Evolutionary conservation across 768 basidiomycete genomes (phyloP), one percentile per base, ranked within the genome.

Genomic region (Albatrellus ellisii): DNA sequence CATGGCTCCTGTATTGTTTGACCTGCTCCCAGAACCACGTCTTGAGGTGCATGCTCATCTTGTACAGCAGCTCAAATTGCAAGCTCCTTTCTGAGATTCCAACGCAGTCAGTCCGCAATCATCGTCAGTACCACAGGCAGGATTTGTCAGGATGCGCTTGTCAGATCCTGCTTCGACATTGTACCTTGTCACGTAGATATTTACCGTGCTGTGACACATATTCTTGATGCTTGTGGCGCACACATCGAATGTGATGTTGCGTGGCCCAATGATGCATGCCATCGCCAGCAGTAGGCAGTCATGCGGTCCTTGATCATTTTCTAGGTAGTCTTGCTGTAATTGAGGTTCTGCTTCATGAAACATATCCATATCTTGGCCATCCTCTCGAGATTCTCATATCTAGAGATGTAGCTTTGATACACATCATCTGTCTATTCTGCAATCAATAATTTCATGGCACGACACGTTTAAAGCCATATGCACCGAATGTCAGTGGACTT

Each of bases 51-150:
- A 41, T 17, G 28, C 40, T 31, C 40, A 28, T 48, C 33, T 40
- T 48, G 39, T 48, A 48, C 14, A 48, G 45, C 14, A 46, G 35
- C 31, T 48, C 46, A n/a, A 47, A 48, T 14, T 41, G 45, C 52
- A 6, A 44, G 35, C 43, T 54, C 52, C 36, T 54, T 54, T 17
- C 33, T 31, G 11, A 5, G 8, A 27, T 37, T 45, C 52, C 52
- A 54, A 9, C 41, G 34, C 11, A 53, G 52, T 9, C 53, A 50
- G 9, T 54, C 43, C 14, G 46, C 39, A 31, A 54, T 54, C 53
- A 49, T 54, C 26, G 39, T 54, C 24, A 54, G 15, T 6, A 53
- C 53, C n/a, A 49, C 38, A 21, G 52, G 53, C 7, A 53, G 52
- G 25, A 54, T 52, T 52, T 24, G 52, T 53, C 32, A 54, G 44